These are phyloP conservation scores for Dioszegia aurantiaca DNA, from an alignment of 768 basidiomycete species.

Conservation along the genomic window DNA sequence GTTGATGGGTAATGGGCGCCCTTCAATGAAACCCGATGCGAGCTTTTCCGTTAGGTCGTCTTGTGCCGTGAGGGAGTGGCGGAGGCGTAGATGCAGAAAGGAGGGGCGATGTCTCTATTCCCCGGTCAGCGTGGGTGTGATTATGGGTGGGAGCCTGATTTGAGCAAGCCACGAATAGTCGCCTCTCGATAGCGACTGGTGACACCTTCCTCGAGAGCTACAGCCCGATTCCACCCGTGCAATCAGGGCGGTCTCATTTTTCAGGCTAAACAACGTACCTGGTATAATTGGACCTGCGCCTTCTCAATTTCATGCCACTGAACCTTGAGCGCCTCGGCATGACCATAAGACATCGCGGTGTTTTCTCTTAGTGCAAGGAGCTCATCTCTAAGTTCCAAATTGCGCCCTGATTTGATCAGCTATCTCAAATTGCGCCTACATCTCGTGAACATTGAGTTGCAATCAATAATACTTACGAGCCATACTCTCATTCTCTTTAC, in stretches of 20 bases:
- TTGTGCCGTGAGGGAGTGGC: constrained; percentile 83
- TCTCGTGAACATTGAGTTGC: background rate
- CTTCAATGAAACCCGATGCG: constrained; percentile 77
- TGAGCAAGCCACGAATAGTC: too few species aligned
- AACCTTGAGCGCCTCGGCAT: constrained; percentile 74
- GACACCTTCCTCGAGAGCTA: too few species aligned
- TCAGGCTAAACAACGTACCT: constrained; percentile 65
- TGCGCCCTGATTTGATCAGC: constrained; percentile 61
- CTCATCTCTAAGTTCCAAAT: constrained; percentile 69
- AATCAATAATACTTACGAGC: constrained; percentile 61
- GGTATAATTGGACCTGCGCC: constrained; percentile 84
- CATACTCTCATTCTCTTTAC: constrained; percentile 78
- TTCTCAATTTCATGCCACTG: constrained; percentile 83
- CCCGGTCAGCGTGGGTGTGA: background rate
- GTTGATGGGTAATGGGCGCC: constrained; percentile 46
- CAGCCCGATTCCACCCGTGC: too few species aligned
- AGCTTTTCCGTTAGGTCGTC: constrained; percentile 84
- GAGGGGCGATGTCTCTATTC: constrained; percentile 75
- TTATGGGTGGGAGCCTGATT: too few species aligned
- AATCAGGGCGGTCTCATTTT: too few species aligned
- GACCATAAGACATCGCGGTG: constrained; percentile 81
- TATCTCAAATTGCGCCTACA: background rate
- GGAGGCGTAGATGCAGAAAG: constrained; percentile 80
- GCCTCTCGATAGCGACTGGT: too few species aligned
- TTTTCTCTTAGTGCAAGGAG: constrained; percentile 73